Conservation (phyloP, 1,284 basidiomycete genomes). For the Ganoderma resinaceum region DNA sequence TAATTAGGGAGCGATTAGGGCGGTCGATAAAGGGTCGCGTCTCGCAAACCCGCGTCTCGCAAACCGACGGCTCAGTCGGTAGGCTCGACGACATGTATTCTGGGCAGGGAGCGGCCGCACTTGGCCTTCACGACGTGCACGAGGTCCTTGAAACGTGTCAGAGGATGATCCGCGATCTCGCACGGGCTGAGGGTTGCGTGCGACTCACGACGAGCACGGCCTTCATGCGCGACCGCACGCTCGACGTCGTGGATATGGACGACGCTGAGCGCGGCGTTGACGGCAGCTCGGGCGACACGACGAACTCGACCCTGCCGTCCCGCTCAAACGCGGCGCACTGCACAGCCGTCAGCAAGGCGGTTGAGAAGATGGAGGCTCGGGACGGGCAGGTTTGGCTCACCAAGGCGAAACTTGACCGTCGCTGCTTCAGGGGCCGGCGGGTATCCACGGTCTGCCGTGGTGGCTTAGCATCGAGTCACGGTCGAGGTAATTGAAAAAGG, state of each 20-base stretch:
- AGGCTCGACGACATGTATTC: neutral
- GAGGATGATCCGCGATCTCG: neutral
- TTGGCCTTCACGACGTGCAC: conserved; percentile 3
- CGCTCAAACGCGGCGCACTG: conserved; percentile 7
- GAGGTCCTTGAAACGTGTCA: conserved; percentile 10
- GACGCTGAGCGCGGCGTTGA: neutral
- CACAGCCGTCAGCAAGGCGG: neutral
- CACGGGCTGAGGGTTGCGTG: neutral
- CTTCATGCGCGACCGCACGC: conserved; percentile 5
- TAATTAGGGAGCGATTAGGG: conserved; percentile 1
- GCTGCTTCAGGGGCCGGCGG: neutral
- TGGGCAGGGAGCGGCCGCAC: conserved; percentile 4
- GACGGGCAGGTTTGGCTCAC: neutral
- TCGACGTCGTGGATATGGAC: conserved; percentile 5
- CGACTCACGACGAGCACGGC: conserved; percentile 10
- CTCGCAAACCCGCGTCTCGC: neutral
- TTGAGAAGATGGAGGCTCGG: neutral
- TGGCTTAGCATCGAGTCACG: neutral
- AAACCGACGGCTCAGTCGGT: neutral
- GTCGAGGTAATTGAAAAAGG: neutral
- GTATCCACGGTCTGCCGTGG: neutral
- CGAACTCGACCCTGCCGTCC: conserved; percentile 1
- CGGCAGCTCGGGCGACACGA: conserved; percentile 1
- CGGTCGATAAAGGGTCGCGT: neutral
- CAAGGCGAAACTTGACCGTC: conserved; percentile 8